Evolutionary conservation across 2,329 filamentous ascomycete genomes (phyloP).

Genomic region (Apiospora saccharicola): DNA sequence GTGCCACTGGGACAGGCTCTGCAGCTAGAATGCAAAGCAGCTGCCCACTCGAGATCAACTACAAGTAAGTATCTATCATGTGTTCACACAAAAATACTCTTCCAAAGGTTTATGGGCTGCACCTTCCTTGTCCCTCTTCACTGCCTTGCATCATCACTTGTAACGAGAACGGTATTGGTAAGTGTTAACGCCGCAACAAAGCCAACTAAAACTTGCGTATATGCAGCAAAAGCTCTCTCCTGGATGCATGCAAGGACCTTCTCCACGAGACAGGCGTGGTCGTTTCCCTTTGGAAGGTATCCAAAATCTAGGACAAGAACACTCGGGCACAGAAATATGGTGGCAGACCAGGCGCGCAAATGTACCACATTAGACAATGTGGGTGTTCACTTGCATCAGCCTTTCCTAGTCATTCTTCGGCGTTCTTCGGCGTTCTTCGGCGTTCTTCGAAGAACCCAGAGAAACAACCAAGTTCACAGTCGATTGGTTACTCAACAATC

Average conservation of each 20-base stretch:
- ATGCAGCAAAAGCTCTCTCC: no score
- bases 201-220: background rate
- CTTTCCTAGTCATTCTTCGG: background rate
- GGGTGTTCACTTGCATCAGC: background rate
- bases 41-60: background rate
- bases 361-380: background rate
- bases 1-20: background rate
- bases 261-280: no score
- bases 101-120: background rate
- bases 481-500: background rate
- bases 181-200: background rate
- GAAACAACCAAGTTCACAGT: background rate
- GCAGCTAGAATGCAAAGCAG: background rate
- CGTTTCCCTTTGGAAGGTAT: no score
- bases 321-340: no score
- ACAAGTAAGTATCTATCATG: background rate
- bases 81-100: background rate
- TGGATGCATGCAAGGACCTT: no score
- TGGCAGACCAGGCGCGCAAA: background rate
- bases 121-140: background rate
- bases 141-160: background rate
- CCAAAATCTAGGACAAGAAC: no score
- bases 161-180: background rate
- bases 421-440: no score
- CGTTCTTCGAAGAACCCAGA: background rate